Conservation (phyloP, 164 flowering plant genomes). For the Annona cherimola region DNA sequence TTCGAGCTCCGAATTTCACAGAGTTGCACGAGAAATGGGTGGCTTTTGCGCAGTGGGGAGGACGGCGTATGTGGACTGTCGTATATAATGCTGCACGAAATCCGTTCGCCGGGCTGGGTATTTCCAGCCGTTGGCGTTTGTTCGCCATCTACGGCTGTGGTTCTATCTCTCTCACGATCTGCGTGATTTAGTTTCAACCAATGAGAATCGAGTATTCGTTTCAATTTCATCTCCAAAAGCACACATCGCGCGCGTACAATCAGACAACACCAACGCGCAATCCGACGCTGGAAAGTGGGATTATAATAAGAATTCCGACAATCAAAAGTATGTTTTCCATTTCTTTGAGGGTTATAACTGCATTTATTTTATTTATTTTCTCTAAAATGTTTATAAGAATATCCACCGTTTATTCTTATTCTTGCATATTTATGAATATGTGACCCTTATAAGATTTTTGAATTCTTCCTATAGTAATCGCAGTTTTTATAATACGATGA, state of each 20-base stretch:
- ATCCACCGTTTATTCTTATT: too few species aligned
- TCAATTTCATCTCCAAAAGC: not conserved
- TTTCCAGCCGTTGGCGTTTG: constrained; percentile 7
- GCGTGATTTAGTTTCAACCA: not conserved
- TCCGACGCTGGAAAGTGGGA: not conserved
- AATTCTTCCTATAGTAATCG: too few species aligned
- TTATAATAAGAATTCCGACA: not conserved
- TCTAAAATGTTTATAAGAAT: too few species aligned
- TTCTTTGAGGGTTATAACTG: too few species aligned
- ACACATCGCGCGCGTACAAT: not conserved
- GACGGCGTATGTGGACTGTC: not conserved
- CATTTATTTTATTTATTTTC: too few species aligned
- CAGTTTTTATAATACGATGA: too few species aligned
- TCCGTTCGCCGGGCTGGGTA: not conserved
- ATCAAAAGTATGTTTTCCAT: not conserved
- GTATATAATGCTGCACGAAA: constrained; percentile 4
- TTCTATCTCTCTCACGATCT: not conserved
- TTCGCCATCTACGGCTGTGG: constrained; percentile 10
- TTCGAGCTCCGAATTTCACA: not conserved
- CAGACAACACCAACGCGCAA: not conserved
- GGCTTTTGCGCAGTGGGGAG: not conserved
- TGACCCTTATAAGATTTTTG: too few species aligned
- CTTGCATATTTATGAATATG: too few species aligned
- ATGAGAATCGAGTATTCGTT: not conserved
- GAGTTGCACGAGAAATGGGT: not conserved